These are phyloP conservation scores for Ramaria rubella DNA, from an alignment of 768 basidiomycete genomes.

Conservation along the genomic window DNA sequence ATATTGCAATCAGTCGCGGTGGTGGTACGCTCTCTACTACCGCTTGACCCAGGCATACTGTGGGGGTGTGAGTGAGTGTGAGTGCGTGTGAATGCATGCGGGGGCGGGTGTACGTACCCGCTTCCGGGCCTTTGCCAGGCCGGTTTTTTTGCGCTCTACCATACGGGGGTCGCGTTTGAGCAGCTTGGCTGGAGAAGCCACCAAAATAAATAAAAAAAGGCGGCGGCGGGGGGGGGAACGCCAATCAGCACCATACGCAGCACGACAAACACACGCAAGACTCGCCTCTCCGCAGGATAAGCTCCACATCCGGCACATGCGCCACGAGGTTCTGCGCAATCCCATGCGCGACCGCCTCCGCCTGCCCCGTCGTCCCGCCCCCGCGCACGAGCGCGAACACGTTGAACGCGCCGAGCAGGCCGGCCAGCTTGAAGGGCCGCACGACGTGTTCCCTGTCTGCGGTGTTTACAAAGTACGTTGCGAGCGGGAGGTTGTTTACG, in stretches of 20 bases:
- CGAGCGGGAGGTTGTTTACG: slow-evolving; percentile 77
- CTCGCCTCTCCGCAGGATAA: slow-evolving; percentile 68
- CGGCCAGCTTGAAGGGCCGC: slow-evolving; percentile 78
- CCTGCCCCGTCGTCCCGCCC: slow-evolving; percentile 88
- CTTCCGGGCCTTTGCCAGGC: slow-evolving; percentile 86
- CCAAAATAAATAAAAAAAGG: not conserved
- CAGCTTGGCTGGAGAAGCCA: slow-evolving; percentile 56
- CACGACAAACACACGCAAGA: slow-evolving; percentile 9
- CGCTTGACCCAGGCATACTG: slow-evolving; percentile 98
- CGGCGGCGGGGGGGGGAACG: too few species aligned
- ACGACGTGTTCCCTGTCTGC: slow-evolving; percentile 77
- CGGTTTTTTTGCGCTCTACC: slow-evolving; percentile 98
- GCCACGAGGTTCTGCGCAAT: slow-evolving; percentile 69
- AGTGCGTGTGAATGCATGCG: slow-evolving; percentile 1
- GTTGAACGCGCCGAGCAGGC: slow-evolving; percentile 80
- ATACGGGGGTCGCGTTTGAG: slow-evolving; percentile 90
- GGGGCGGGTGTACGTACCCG: slow-evolving; percentile 46
- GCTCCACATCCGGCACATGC: slow-evolving; percentile 59
- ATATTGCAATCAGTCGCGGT: too few species aligned
- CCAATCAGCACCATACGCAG: not conserved
- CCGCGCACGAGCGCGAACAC: slow-evolving; percentile 70
- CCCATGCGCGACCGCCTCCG: slow-evolving; percentile 77
- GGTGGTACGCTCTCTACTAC: too few species aligned
- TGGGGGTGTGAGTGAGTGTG: slow-evolving; percentile 7
- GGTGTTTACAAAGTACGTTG: slow-evolving; percentile 68